phyloP scores from a whole-genome alignment of 768 basidiomycete species.

The Heimioporus sp. region DNA sequence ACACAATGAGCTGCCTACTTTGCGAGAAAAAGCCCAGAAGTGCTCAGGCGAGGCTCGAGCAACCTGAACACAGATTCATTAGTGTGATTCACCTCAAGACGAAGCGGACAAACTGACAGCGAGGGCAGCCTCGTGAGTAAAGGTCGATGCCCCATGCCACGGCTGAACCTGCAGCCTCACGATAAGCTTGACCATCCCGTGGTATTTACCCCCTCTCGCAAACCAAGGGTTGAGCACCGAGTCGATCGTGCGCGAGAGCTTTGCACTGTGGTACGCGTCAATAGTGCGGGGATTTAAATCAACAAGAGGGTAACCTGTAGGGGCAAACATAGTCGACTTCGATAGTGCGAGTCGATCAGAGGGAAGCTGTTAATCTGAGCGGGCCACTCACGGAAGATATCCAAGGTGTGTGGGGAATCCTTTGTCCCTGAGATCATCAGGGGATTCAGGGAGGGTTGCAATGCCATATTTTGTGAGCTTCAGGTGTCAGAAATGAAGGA shows the following conservation, averaged over 20 bases:
- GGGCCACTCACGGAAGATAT: slow-evolving; percentile 62
- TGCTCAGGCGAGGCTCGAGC: slow-evolving; percentile 67
- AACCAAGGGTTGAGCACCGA: slow-evolving; percentile 58
- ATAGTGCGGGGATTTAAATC: background rate
- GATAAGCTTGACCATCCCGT: slow-evolving; percentile 72
- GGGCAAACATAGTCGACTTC: slow-evolving; percentile 88
- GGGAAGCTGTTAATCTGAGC: too few species aligned
- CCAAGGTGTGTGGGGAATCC: slow-evolving; percentile 73
- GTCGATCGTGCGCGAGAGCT: slow-evolving; percentile 59
- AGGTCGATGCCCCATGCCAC: slow-evolving; percentile 76
- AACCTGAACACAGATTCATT: slow-evolving; percentile 41
- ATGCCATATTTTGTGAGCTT: slow-evolving; percentile 51
- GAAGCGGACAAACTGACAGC: slow-evolving; percentile 48
- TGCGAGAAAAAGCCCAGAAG: slow-evolving; percentile 77
- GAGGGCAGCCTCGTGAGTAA: slow-evolving; percentile 78
- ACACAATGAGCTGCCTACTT: slow-evolving; percentile 37
- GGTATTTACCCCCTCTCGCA: slow-evolving; percentile 56
- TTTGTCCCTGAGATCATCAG: slow-evolving; percentile 58
- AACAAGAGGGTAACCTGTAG: slow-evolving; percentile 49
- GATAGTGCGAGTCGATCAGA: too few species aligned
- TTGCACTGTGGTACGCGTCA: slow-evolving; percentile 43
- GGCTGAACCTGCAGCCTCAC: slow-evolving; percentile 73
- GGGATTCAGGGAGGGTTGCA: slow-evolving; percentile 70
- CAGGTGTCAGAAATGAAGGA: background rate
- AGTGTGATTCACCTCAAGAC: background rate